phyloP scores from a whole-genome alignment of 2,329 filamentous ascomycete genomes.

The Chrysoporthe austroafricana region DNA sequence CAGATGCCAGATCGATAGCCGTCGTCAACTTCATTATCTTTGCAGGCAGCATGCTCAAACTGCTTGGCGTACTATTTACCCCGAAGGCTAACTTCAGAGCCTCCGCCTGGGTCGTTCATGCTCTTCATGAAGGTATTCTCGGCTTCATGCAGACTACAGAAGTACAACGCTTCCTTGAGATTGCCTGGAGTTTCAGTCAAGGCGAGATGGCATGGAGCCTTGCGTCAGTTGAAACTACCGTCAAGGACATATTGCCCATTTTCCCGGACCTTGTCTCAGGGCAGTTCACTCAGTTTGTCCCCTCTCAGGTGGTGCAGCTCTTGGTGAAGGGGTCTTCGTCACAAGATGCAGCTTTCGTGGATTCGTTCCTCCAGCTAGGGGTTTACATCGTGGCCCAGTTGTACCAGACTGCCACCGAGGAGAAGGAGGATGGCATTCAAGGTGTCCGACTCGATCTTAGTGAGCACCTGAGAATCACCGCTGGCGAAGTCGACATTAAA shows the following conservation, averaged over 20 bases:
- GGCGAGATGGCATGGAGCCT: slow-evolving; percentile 12
- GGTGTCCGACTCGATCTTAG: slow-evolving; percentile 1
- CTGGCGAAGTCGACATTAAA: background rate
- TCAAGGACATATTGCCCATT: slow-evolving; percentile 15
- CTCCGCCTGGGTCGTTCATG: slow-evolving; percentile 16
- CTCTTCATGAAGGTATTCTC: slow-evolving; percentile 19
- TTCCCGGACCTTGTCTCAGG: slow-evolving; percentile 20
- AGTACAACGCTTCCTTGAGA: slow-evolving; percentile 2
- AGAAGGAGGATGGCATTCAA: background rate
- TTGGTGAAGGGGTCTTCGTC: slow-evolving; percentile 10
- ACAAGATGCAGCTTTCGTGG: slow-evolving; percentile 12
- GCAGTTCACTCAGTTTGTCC: slow-evolving; percentile 19
- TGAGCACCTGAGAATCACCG: background rate
- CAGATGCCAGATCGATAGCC: slow-evolving; percentile 23
- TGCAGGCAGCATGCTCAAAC: slow-evolving; percentile 38
- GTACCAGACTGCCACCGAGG: slow-evolving; percentile 21
- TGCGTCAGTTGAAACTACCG: slow-evolving; percentile 3
- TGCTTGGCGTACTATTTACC: slow-evolving; percentile 21
- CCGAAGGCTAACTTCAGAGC: slow-evolving; percentile 15
- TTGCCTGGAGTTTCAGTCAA: background rate
- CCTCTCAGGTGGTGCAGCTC: slow-evolving; percentile 11
- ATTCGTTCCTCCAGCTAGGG: slow-evolving; percentile 18
- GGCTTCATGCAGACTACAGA: slow-evolving; percentile 14
- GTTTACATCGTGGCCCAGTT: slow-evolving; percentile 24
- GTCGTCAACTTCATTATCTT: slow-evolving; percentile 48